phyloP scores from a whole-genome alignment of 805 yeast genomes.

The Metschnikowia lachancei region DNA sequence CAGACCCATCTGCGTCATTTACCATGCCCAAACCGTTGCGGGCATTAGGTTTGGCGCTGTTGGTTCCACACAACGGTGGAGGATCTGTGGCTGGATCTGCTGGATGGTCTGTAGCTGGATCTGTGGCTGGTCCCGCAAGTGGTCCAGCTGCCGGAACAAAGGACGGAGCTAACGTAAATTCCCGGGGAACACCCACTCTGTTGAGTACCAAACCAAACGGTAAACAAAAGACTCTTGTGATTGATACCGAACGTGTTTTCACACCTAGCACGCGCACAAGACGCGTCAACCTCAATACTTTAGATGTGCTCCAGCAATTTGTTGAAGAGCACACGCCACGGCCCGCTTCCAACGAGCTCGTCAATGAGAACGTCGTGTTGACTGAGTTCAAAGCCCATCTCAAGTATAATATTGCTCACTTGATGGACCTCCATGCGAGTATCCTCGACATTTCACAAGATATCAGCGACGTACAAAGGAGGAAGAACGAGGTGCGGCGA shows the following conservation, averaged over 20 bases:
- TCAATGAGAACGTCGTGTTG: slow-evolving; percentile 27
- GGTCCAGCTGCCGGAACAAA: no score
- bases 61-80: slow-evolving; percentile 5
- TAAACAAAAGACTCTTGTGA: slow-evolving; percentile 28
- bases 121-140: no score
- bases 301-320: slow-evolving; percentile 38
- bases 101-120: no score
- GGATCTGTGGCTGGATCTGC: no score
- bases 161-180: no score
- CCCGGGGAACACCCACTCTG: slow-evolving; percentile 9
- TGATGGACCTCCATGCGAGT: slow-evolving; percentile 36
- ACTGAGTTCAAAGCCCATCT: slow-evolving; percentile 33
- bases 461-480: slow-evolving; percentile 29
- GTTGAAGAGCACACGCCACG: slow-evolving; percentile 30
- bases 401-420: slow-evolving; percentile 27
- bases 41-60: slow-evolving; percentile 12
- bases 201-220: slow-evolving; percentile 22
- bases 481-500: slow-evolving; percentile 31
- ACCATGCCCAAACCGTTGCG: slow-evolving; percentile 13
- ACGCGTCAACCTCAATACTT: slow-evolving; percentile 29
- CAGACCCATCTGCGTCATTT: neutral
- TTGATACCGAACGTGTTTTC: slow-evolving; percentile 31
- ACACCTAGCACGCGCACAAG: slow-evolving; percentile 23
- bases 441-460: slow-evolving; percentile 31
- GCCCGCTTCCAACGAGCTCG: slow-evolving; percentile 13